Evolutionary conservation across 176 grass and related monocot genomes (phyloP), one percentile per base, ranked within the genome.

Genomic region (Musa troglodytarum): DNA sequence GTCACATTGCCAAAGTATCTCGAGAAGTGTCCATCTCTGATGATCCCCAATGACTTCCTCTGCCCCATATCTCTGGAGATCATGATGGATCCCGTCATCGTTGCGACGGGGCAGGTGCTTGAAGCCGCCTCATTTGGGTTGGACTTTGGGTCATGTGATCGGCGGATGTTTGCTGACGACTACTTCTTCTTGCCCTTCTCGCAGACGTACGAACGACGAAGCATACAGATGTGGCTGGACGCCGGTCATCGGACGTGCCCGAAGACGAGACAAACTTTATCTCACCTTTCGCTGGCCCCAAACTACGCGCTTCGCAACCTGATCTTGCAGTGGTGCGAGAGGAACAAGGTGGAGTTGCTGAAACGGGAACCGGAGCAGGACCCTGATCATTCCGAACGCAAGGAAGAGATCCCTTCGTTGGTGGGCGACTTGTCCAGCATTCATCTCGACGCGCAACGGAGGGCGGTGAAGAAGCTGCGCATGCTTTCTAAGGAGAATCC

Each of bases 31-130:
- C 82, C 87, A 9, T 93, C 90, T 52, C 76, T 88, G 71, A 79
- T 87, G 80, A 86, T 92, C 51, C 89, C 89, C 16, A 86, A 80
- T 52, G 86, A 92, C 34, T 92, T 92, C 69, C 81, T 92, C 13
- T 92, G 89, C 66, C 86, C 89, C 11, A 92, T 92, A 57, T 86
- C 89, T 49, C n/a, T 88, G 0, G 89, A 88, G 83, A 92, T 92
- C 78, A 92, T 88, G 89, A 82, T 76, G 1, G 83, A 92, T 58
- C 86, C 89, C 2, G 89, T 92, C 76, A 88, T 92, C 57, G 78
- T 92, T 34, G 86, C 86, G 1, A 84, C 54, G 0, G 89, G 86
- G 2, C 76, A 85, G 85, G 85, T 85, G 66, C 1, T 77, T 71
- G 2, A 28, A 52, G 1, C 71, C 17, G 49, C 28, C 53, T 65